Evolutionary conservation across 2,329 filamentous ascomycete species (phyloP).

Genomic region (Lasiodiplodia theobromae): DNA sequence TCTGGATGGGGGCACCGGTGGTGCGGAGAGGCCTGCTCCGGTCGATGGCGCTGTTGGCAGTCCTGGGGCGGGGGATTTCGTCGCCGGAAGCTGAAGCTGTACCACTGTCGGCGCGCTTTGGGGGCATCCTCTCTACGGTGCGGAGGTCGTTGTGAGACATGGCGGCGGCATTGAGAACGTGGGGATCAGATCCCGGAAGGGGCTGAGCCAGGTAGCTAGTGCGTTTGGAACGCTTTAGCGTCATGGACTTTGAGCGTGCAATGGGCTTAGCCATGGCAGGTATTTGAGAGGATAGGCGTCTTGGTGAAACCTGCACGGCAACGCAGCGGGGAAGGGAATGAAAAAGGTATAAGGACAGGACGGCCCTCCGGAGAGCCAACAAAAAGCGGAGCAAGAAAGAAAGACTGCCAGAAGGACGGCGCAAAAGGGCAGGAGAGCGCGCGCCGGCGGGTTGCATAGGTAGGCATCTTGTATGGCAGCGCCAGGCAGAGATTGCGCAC

Average conservation of each 20-base stretch:
- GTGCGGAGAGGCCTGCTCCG: constrained; percentile 45
- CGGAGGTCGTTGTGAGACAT: constrained; percentile 11
- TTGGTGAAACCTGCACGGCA: constrained; percentile 33
- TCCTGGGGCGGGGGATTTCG: constrained; percentile 43
- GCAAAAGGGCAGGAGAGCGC: constrained; percentile 35
- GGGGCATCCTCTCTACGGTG: constrained; percentile 1
- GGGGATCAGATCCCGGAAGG: constrained; percentile 10
- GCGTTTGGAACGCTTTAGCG: constrained; percentile 28
- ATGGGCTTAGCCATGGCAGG: constrained; percentile 47
- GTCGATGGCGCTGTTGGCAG: constrained; percentile 44
- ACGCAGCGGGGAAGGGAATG: constrained; percentile 35
- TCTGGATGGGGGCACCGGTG: constrained; percentile 40
- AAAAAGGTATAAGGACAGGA: constrained; percentile 46
- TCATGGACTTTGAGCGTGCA: constrained; percentile 44
- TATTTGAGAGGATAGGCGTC: constrained; percentile 40
- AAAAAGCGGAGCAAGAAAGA: constrained; percentile 36
- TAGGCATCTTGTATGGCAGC: constrained; percentile 9
- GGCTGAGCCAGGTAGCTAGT: constrained; percentile 14
- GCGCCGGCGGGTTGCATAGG: constrained; percentile 10
- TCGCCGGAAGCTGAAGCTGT: constrained; percentile 47
- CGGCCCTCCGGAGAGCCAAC: constrained; percentile 48
- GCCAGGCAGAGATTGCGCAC: constrained; percentile 23
- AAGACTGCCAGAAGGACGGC: constrained; percentile 24
- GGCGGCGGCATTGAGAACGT: constrained; percentile 8
- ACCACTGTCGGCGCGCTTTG: constrained; percentile 30